Base-by-base conservation (phyloP, 1,139 yeast genomes). In the Citeromyces siamensis region DNA sequence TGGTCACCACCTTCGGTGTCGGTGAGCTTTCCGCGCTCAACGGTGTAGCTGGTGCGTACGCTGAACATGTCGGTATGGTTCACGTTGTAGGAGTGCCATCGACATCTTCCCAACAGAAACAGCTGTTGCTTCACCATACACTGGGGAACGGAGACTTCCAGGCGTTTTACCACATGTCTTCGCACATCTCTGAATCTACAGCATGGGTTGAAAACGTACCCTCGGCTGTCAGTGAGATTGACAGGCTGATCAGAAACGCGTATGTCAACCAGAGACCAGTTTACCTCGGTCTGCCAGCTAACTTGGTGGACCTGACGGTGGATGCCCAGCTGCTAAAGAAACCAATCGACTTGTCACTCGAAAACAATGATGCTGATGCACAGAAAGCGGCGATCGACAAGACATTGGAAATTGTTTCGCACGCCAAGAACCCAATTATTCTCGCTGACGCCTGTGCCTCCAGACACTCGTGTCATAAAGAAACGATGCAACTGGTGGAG, bases 1-100 rank as follows among this genome's bases (percentile, higher is more conserved):
- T 54, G 22, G 36, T 55, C 19, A 75, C 84, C 35, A 76, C 84
- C 16, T 82, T 68, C 59, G 95, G 95, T 40, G 95, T 84, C 35
- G 95, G 95, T 42, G 95, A 84, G 57, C 67, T 84, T 45, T 75
- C 85, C 41, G 94, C 94, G 6, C 56, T 83, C 48, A 85, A 85
- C 59, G 95, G 94, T 39, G 66, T 81, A 41, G 68, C 85, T 38
- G 94, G 94, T 42, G 73, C 94, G 2, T 79, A 69, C 62, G 81
- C 93, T 34, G 95, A 84, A 57, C 75, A 68, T 51, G 79, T 77
- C 38, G 94, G 94, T n/a, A 68, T 84, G 22, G 64, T 85, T 43
- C 94, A 83, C 59, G 76, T 85, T 46, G 94, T 85, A 19, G 95
- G 96, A 37, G 75, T 39, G 58, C 68, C 41, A 95, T 86, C 55